A percentile compares a stretch with the other conserved stretches of the same genome.
phyloP scores from a whole-genome alignment of 2,329 filamentous ascomycete species.

The Ceratocystis lukuohia region DNA sequence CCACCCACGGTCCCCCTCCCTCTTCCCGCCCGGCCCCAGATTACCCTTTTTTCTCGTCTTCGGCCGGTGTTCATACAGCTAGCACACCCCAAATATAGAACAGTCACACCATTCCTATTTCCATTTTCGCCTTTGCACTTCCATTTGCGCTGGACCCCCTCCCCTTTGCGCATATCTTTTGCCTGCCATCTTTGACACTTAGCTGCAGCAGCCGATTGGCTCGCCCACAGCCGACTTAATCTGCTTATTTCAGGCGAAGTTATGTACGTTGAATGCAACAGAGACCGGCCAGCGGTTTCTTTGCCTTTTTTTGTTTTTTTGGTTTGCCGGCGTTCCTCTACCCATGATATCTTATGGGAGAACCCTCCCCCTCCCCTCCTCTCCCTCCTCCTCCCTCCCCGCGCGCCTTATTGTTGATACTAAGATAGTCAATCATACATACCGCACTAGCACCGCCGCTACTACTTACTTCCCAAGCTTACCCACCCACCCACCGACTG shows the following conservation, averaged over 20 bases:
- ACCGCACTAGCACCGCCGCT: too few species aligned
- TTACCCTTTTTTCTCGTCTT: not conserved
- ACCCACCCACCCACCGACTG: too few species aligned
- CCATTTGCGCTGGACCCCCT: not conserved
- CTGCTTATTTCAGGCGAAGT: not conserved
- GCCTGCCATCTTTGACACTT: not conserved
- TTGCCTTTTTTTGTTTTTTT: not conserved
- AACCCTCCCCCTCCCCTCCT: too few species aligned
- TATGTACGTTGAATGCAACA: not conserved
- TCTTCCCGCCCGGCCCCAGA: not conserved
- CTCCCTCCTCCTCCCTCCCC: too few species aligned
- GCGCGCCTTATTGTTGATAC: too few species aligned
- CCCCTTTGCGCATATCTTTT: not conserved
- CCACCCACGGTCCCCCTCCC: not conserved
- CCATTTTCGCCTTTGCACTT: not conserved
- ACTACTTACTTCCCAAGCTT: too few species aligned
- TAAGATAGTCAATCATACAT: too few species aligned
- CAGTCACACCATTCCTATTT: not conserved
- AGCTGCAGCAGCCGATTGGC: slow-evolving; percentile 6
- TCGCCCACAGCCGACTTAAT: not conserved
- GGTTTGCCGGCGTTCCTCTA: not conserved
- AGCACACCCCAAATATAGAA: not conserved
- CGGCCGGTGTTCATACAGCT: not conserved
- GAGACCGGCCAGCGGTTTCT: not conserved
- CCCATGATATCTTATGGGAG: not conserved